These are phyloP conservation scores for Arthrobotrys pseudoclavata DNA, from an alignment of 2,329 filamentous ascomycete species.

Conservation along the genomic window DNA sequence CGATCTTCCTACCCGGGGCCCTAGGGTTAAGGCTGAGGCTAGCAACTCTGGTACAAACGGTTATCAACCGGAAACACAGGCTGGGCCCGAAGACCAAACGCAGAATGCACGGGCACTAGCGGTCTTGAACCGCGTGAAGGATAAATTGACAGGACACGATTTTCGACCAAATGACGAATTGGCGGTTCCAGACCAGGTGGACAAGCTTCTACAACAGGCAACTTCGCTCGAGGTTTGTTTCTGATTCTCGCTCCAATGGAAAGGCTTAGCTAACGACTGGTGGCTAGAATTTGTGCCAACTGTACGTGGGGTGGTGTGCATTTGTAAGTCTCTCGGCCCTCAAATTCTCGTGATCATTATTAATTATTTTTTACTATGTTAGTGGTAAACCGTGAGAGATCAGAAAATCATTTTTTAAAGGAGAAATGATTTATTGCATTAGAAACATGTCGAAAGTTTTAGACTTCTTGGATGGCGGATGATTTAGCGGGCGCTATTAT, in stretches of 20 bases:
- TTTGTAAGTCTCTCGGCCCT: slow-evolving; percentile 44
- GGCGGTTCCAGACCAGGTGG: slow-evolving; percentile 87
- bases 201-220: slow-evolving; percentile 92
- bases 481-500: background rate
- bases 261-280: slow-evolving; percentile 9
- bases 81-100: slow-evolving; percentile 64
- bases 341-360: background rate
- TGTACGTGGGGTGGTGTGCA: slow-evolving; percentile 58
- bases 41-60: slow-evolving; percentile 11
- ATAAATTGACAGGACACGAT: slow-evolving; percentile 94
- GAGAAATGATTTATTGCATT: no score
- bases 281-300: slow-evolving; percentile 51
- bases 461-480: background rate
- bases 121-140: slow-evolving; percentile 89
- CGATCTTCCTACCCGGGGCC: slow-evolving; percentile 22
- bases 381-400: slow-evolving; percentile 22
- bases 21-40: slow-evolving; percentile 34
- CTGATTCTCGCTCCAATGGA: background rate
- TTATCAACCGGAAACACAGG: slow-evolving; percentile 36
- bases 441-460: no score
- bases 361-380: background rate
- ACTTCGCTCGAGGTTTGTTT: slow-evolving; percentile 80
- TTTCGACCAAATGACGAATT: slow-evolving; percentile 90
- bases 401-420: no score
- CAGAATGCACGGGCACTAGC: slow-evolving; percentile 89